A percentile compares a stretch with the other conserved stretches of the same genome.
phyloP scores from a whole-genome alignment of 345 rosid species.

The Adansonia digitata region DNA sequence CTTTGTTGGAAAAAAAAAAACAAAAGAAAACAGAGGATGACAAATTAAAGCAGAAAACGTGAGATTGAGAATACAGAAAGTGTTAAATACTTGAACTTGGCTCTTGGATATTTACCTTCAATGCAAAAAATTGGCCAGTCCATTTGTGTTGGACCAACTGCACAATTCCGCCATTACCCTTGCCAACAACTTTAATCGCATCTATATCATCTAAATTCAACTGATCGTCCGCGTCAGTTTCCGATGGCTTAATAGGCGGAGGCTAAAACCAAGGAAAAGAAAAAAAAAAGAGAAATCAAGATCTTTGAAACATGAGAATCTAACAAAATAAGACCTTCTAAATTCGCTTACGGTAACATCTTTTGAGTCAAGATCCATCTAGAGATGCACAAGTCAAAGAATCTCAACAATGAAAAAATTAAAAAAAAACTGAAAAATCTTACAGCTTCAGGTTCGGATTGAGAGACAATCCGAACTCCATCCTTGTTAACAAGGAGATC shows the following conservation, averaged over 20 bases:
- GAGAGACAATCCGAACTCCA: slow-evolving; percentile 76
- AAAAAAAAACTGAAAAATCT: neutral
- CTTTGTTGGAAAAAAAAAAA: neutral
- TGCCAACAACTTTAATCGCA: slow-evolving; percentile 73
- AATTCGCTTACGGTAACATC: neutral
- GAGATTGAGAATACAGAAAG: neutral
- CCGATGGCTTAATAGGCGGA: slow-evolving; percentile 62
- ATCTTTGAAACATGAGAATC: neutral
- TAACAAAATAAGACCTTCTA: neutral
- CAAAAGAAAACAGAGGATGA: neutral
- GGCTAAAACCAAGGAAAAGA: slow-evolving; percentile 35
- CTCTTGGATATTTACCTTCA: slow-evolving; percentile 49
- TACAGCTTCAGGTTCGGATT: slow-evolving; percentile 56
- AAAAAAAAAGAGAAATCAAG: slow-evolving; percentile 1
- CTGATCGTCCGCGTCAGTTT: slow-evolving; percentile 47
- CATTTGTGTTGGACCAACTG: slow-evolving; percentile 97
- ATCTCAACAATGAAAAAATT: neutral
- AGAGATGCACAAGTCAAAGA: neutral
- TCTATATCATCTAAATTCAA: slow-evolving; percentile 73
- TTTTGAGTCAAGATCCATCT: neutral
- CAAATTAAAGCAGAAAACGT: neutral
- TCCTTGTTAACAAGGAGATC: slow-evolving; percentile 91
- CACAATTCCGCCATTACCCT: slow-evolving; percentile 91
- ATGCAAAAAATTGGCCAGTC: slow-evolving; percentile 83
- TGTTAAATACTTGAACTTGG: neutral